Conservation (phyloP, 176 grass and related monocot genomes). For the Zea luxurians region DNA sequence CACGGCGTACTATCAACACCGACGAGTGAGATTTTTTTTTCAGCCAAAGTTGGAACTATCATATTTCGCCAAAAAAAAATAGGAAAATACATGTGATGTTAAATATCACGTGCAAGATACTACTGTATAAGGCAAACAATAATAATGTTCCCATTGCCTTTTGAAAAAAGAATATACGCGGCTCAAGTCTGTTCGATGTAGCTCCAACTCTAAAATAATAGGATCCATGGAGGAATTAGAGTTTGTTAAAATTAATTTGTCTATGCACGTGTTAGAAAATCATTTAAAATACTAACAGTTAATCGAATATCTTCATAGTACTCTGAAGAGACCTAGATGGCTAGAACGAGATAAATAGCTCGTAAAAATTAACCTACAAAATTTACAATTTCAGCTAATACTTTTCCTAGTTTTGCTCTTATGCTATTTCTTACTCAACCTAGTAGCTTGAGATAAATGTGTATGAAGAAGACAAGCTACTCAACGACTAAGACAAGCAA, state of each 20-base stretch:
- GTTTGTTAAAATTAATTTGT: neutral
- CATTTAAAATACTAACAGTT: neutral
- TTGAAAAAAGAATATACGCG: neutral
- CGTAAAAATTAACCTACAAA: too few relatives aligned
- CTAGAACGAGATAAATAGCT: too few relatives aligned
- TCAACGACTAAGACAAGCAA: too few relatives aligned
- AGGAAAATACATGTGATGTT: neutral
- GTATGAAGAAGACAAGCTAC: too few relatives aligned
- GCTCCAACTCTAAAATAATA: neutral
- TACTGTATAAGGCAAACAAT: neutral
- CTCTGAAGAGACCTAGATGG: neutral
- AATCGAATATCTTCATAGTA: neutral
- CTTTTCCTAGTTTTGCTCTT: too few relatives aligned
- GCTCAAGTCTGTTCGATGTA: neutral
- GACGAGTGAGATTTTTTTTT: neutral
- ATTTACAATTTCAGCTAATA: too few relatives aligned
- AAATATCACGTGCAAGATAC: neutral
- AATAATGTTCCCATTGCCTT: neutral
- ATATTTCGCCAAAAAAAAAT: neutral
- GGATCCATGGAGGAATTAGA: neutral
- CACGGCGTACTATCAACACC: slow-evolving; percentile 3
- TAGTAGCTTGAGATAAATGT: too few relatives aligned
- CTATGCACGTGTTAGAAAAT: neutral
- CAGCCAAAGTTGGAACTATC: neutral
- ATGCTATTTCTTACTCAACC: too few relatives aligned